phyloP scores from a whole-genome alignment of 1,139 yeast genomes.

The Saccharomyces hybrid region DNA sequence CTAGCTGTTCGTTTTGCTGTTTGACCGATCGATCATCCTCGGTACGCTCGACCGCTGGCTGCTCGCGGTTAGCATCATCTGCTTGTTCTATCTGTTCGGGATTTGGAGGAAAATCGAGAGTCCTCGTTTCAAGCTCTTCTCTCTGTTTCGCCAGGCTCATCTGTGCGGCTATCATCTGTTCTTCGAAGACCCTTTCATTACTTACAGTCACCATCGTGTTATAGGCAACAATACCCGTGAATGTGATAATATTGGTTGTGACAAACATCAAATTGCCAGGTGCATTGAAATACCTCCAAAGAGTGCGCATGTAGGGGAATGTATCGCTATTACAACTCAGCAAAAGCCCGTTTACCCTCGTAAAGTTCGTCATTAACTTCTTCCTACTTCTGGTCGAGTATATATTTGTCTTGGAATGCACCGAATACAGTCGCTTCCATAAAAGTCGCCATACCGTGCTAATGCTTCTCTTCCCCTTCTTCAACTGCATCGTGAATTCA shows the following conservation, averaged over 20 bases:
- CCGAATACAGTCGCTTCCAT: not conserved
- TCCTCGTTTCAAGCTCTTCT: not conserved
- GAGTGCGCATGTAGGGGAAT: constrained; percentile 3
- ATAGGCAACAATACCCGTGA: constrained; percentile 27
- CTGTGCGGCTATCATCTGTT: constrained; percentile 2
- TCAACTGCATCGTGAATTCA: not conserved
- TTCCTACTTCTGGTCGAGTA: not conserved
- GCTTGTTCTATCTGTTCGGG: not conserved
- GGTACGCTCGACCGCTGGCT: not conserved
- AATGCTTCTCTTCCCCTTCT: not conserved
- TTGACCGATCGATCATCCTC: not conserved
- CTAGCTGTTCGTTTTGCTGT: not conserved
- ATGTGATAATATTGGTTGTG: constrained; percentile 28
- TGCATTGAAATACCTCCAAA: constrained; percentile 31
- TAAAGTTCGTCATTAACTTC: not conserved
- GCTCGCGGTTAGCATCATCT: not conserved
- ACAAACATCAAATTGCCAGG: constrained; percentile 31
- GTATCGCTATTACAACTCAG: not conserved
- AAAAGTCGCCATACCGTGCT: not conserved
- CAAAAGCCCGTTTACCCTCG: not conserved
- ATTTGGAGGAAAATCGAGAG: not conserved
- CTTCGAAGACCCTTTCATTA: constrained; percentile 10
- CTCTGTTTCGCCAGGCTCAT: constrained; percentile 2
- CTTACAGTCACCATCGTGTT: constrained; percentile 19
- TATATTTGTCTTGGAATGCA: not conserved